phyloP scores from a whole-genome alignment of 352 stramenopile species.

The Pythium phragmiticola region DNA sequence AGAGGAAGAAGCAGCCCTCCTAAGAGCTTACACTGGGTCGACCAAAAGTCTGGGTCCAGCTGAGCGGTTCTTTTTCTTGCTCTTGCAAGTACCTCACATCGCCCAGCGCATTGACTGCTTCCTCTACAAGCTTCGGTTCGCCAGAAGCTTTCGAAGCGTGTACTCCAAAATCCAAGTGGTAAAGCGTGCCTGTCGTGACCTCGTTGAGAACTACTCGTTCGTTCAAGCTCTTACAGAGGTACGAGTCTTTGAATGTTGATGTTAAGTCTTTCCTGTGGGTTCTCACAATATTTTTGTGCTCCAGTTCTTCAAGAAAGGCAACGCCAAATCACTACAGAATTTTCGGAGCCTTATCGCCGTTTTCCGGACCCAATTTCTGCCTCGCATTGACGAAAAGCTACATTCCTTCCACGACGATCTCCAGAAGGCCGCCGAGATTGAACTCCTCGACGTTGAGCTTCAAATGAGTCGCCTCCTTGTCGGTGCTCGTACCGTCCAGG shows the following conservation, averaged over 20 bases:
- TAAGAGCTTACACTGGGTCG: conserved; percentile 46
- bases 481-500: conserved; percentile 42
- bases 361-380: conserved; percentile 41
- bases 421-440: conserved; percentile 45
- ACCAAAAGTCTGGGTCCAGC: conserved; percentile 57
- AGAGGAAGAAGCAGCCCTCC: conserved; percentile 48
- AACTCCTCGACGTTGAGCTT: conserved; percentile 62
- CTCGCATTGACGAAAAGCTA: conserved; percentile 50
- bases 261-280: not conserved
- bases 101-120: conserved; percentile 71
- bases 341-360: conserved; percentile 30
- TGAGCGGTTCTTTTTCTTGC: conserved; percentile 66
- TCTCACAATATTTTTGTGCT: not conserved
- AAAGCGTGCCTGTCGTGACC: conserved; percentile 59
- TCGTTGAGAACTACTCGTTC: conserved; percentile 74
- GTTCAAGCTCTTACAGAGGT: conserved; percentile 49
- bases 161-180: conserved; percentile 50
- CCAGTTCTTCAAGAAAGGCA: conserved; percentile 50
- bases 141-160: conserved; percentile 37
- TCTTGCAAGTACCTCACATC: conserved; percentile 62
- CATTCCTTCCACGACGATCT: conserved; percentile 58
- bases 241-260: not conserved
- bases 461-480: conserved; percentile 57
- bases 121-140: conserved; percentile 75
- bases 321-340: conserved; percentile 34